Evolutionary conservation across 805 yeast genomes (phyloP).

Genomic region (Candida germanica): DNA sequence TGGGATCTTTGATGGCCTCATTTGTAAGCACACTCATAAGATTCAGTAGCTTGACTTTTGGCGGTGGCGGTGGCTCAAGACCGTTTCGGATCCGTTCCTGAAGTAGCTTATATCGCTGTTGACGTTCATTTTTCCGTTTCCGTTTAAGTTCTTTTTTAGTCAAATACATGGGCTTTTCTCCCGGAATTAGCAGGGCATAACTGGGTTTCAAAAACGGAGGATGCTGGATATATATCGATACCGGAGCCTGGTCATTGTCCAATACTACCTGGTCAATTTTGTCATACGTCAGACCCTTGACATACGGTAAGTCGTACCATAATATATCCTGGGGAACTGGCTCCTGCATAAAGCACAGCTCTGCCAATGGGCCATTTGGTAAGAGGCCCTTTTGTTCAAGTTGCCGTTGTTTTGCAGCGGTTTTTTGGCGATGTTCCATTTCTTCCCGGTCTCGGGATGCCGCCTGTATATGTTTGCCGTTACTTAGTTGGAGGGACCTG

Average conservation of each 20-base stretch:
- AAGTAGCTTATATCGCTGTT: slow-evolving; percentile 57
- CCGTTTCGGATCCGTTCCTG: slow-evolving; percentile 82
- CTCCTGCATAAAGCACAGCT: too few species aligned
- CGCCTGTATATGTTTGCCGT: too few species aligned
- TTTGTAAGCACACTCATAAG: slow-evolving; percentile 83
- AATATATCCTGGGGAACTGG: background rate
- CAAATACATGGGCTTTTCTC: slow-evolving; percentile 49
- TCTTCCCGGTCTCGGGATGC: too few species aligned
- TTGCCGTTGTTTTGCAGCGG: too few species aligned
- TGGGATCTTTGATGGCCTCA: slow-evolving; percentile 86
- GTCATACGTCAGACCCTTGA: slow-evolving; percentile 32
- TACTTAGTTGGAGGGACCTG: too few species aligned
- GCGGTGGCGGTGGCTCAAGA: slow-evolving; percentile 80
- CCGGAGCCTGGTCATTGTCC: slow-evolving; percentile 43
- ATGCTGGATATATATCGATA: slow-evolving; percentile 75
- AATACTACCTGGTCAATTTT: slow-evolving; percentile 29
- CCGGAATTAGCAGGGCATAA: slow-evolving; percentile 47
- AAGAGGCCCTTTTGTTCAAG: too few species aligned
- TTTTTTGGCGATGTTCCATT: too few species aligned
- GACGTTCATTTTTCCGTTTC: slow-evolving; percentile 66
- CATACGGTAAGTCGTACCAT: slow-evolving; percentile 85
- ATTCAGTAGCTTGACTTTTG: slow-evolving; percentile 81
- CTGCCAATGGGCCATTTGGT: too few species aligned
- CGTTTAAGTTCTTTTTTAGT: slow-evolving; percentile 78
- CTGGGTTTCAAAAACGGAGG: slow-evolving; percentile 67